Evolutionary conservation across 768 basidiomycete species (phyloP), one percentile per base, ranked within the genome.

Genomic region (Boletellus emodensis): DNA sequence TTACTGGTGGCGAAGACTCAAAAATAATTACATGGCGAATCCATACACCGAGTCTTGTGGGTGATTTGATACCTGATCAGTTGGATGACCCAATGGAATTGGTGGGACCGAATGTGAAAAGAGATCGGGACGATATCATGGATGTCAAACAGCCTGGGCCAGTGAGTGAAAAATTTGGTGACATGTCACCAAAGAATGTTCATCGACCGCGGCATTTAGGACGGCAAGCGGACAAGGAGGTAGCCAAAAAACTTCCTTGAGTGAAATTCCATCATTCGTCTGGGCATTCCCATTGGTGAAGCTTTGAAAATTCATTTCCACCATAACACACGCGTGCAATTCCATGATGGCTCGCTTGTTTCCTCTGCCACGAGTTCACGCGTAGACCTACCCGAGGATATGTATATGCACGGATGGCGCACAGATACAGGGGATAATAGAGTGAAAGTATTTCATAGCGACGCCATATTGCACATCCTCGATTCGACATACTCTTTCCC

Each of bases 1-100:
- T 78, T 17, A 78, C 78, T 3, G 78, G 78, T 2, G 78, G 78
- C 2, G 78, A 80, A 71, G 78, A 80, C 50, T 63, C 68, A 9
- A 76, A 72, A 53, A 68, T 80, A 49, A 68, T 71, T 22, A 50
- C 74, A 14, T 80, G 78, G 78, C 60, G 51, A 35, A 57, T 55
- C 18, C 51, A 67, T 30, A 36, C 51, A 12, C 48, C 48, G 1
- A n/a, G 11, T 30, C 6, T 28, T 6, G 15, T 17, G 15, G 47
- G 30, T 46, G 12, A 12, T 18, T 38, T 17, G 12, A 43, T 4
- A 10, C 34, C 24, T 14, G 40, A 51, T 41, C 48, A 44, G n/a
- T 36, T 34, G 42, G 58, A 53, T 28, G 47, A 51, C 17, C 20
- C 40, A 15, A 56, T 61, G 52, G 46, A 63, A 43, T 15, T 44